Conservation (phyloP, 1,139 yeast species). For the Yamadazyma conglobata region DNA sequence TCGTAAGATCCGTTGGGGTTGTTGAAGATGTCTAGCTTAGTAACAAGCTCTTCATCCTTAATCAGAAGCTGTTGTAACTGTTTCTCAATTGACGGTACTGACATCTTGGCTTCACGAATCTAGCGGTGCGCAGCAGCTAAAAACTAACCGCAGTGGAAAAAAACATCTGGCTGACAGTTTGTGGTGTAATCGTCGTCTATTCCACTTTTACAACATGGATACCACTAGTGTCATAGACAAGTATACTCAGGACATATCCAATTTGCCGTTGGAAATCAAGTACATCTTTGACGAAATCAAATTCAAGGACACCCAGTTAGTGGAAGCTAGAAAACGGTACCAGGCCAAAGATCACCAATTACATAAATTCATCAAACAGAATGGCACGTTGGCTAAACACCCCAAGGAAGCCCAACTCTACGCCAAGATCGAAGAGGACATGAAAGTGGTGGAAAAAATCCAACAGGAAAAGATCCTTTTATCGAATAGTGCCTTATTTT, state of each 20-base stretch:
- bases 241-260: constrained; percentile 58
- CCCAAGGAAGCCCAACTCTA: constrained; percentile 76
- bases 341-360: constrained; percentile 72
- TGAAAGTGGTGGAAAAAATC: constrained; percentile 53
- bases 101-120: too few species aligned
- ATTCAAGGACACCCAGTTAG: constrained; percentile 61
- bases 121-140: too few species aligned
- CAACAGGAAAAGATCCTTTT: constrained; percentile 77
- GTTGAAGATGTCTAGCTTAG: too few species aligned
- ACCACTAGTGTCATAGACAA: constrained; percentile 49
- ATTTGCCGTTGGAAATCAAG: constrained; percentile 85
- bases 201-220: constrained; percentile 33
- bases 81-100: too few species aligned
- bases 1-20: too few species aligned
- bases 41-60: too few species aligned
- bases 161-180: too few species aligned
- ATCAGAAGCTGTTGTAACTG: too few species aligned
- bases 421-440: constrained; percentile 67
- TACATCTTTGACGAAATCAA: constrained; percentile 78
- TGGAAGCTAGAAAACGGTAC: constrained; percentile 65
- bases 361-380: constrained; percentile 77
- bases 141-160: too few species aligned
- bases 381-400: constrained; percentile 77
- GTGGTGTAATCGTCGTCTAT: constrained; percentile 3
- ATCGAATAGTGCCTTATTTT: constrained; percentile 79